These are phyloP conservation scores for Aspergillus fumigatus DNA, from an alignment of 2,329 filamentous ascomycete genomes.

Conservation along the genomic window DNA sequence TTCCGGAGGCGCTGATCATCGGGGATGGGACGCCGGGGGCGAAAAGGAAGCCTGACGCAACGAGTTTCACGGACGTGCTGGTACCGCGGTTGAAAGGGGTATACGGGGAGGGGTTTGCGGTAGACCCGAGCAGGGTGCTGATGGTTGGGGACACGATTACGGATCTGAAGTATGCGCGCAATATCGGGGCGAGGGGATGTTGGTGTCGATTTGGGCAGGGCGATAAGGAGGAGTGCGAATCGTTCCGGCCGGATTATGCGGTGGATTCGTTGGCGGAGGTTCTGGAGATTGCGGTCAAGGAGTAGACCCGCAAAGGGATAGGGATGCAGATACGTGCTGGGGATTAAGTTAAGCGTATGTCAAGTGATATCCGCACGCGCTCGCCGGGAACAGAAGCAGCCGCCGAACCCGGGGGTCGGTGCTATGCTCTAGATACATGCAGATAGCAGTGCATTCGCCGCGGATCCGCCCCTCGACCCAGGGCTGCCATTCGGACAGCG, in stretches of 20 bases:
- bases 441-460: conserved; percentile 27
- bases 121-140: background rate
- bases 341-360: background rate
- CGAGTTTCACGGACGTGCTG: conserved; percentile 11
- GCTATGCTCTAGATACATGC: conserved; percentile 24
- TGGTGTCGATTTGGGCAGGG: conserved; percentile 17
- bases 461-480: conserved; percentile 27
- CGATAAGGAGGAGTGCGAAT: conserved; percentile 6
- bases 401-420: conserved; percentile 17
- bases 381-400: conserved; percentile 21
- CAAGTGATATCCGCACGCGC: conserved; percentile 22
- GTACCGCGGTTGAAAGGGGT: conserved; percentile 8
- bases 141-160: conserved; percentile 14
- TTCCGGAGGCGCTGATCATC: conserved; percentile 10
- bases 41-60: conserved; percentile 9
- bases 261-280: conserved; percentile 8
- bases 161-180: conserved; percentile 11
- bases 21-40: conserved; percentile 7
- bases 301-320: background rate
- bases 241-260: conserved; percentile 7
- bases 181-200: conserved; percentile 7
- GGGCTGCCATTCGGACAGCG: conserved; percentile 22
- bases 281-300: background rate
- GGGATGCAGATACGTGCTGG: too few species aligned
- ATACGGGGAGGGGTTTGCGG: background rate